These are phyloP conservation scores for Auriscalpium microsporum DNA, from an alignment of 768 basidiomycete genomes.

Conservation along the genomic window DNA sequence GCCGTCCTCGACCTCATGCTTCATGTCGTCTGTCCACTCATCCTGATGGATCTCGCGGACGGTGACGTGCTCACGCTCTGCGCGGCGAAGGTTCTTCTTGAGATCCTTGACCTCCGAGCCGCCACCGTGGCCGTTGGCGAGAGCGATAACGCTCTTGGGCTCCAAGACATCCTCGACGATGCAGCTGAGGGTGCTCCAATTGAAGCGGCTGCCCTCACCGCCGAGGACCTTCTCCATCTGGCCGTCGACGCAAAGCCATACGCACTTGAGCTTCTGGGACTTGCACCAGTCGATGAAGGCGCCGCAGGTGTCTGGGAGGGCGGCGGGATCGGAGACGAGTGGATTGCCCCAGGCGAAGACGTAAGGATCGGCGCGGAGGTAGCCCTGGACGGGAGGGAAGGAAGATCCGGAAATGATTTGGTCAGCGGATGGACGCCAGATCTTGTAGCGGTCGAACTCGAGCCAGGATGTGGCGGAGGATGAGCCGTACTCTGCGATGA, in stretches of 20 bases:
- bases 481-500: constrained; percentile 60
- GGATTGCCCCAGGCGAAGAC: constrained; percentile 26
- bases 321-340: constrained; percentile 12
- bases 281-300: constrained; percentile 29
- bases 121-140: constrained; percentile 24
- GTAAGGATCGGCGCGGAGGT: constrained; percentile 38
- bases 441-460: constrained; percentile 38
- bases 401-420: constrained; percentile 41
- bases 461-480: constrained; percentile 66
- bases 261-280: constrained; percentile 37
- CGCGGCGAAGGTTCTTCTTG: constrained; percentile 52
- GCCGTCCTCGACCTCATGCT: constrained; percentile 39
- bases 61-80: constrained; percentile 45
- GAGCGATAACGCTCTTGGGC: constrained; percentile 35
- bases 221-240: constrained; percentile 44
- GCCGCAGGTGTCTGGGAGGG: constrained; percentile 43
- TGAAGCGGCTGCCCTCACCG: constrained; percentile 28
- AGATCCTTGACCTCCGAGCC: constrained; percentile 41
- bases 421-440: constrained; percentile 48
- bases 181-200: constrained; percentile 54
- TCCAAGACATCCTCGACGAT: constrained; percentile 53
- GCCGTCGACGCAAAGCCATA: constrained; percentile 54
- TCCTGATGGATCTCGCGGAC: constrained; percentile 33
- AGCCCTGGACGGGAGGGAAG: constrained; percentile 57
- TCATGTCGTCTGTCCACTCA: constrained; percentile 38